Evolutionary conservation across 495 filamentous ascomycete genomes (phyloP), one percentile per base, ranked within the genome.

Genomic region (Xylaria flabelliformis): DNA sequence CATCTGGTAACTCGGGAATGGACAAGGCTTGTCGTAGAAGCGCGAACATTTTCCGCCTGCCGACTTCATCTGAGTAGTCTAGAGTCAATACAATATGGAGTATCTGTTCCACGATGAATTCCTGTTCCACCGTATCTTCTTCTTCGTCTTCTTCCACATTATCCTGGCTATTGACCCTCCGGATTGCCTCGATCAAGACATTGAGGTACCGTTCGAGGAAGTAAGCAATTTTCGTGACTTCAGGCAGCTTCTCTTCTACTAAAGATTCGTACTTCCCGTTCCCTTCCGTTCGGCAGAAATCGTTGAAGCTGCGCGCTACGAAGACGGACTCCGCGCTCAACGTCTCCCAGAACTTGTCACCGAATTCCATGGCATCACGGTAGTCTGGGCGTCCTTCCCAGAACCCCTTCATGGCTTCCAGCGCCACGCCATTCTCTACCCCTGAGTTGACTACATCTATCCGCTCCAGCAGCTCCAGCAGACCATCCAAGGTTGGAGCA

Each of bases 381-480:
- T 98, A 97, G 78, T 99, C 96, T 3, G 93, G 91, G 32, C 96
- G 90, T 41, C 94, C 93, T 75, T 94, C 91, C 96, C 96, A 99
- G 84, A 99, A 98, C 62, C 93, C 91, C 71, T 88, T 90, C 93
- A 99, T 95, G 4, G 97, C 96, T 75, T 97, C 93, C 26, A 94
- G 87, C 1, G 93, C 94, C 50, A 98, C 93, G 4, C 96, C 96
- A 73, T 91, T 92, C 78, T 98, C 95, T 32, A 91, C 88, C 21
- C 95, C 94, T 13, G 96, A 94, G 76, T 95, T 96, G 71, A 95
- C 88, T 13, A 98, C 88, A 76, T 98, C 95, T 71, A 99, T 94
- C 70, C 96, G 91, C 81, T 99, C 96, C 34, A 99, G 85, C 0
- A 99, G 87, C 79, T 98, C 97, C 0, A 97, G 85, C 8, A 99